These are phyloP conservation scores for Eremochloa ophiuroides DNA, from an alignment of 176 grass and related monocot genomes.

Conservation along the genomic window DNA sequence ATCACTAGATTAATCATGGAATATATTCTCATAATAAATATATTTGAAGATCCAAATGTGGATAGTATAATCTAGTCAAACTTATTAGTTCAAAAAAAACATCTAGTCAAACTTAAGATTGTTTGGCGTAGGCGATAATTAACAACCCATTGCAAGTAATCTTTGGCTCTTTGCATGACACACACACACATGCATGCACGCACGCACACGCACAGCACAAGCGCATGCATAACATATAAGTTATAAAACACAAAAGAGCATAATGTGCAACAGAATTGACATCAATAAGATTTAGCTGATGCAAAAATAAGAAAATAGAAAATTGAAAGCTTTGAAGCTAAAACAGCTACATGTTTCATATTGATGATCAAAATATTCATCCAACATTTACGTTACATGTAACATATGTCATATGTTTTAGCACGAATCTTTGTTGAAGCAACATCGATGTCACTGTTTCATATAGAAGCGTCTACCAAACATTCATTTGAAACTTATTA, in stretches of 20 bases:
- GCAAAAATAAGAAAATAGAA: not conserved
- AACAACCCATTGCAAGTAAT: not conserved
- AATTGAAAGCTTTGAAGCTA: not conserved
- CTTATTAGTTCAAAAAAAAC: too few relatives aligned
- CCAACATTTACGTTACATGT: not conserved
- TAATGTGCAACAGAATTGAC: not conserved
- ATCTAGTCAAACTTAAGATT: not conserved
- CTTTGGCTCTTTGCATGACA: not conserved
- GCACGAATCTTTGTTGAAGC: not conserved
- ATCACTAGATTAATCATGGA: not conserved
- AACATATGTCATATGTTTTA: not conserved
- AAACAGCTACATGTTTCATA: not conserved
- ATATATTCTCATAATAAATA: not conserved
- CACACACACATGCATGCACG: not conserved
- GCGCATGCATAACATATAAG: not conserved
- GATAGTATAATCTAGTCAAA: not conserved
- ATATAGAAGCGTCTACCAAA: not conserved
- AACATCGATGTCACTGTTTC: not conserved
- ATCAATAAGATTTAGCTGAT: not conserved
- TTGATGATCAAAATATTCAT: not conserved
- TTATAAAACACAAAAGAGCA: not conserved
- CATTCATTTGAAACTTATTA: not conserved
- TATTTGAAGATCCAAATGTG: not conserved
- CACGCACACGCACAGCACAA: not conserved
- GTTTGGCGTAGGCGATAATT: not conserved